Evolutionary conservation across 768 basidiomycete species (phyloP), one percentile per base, ranked within the genome.

Genomic region (Paxillus involutus): DNA sequence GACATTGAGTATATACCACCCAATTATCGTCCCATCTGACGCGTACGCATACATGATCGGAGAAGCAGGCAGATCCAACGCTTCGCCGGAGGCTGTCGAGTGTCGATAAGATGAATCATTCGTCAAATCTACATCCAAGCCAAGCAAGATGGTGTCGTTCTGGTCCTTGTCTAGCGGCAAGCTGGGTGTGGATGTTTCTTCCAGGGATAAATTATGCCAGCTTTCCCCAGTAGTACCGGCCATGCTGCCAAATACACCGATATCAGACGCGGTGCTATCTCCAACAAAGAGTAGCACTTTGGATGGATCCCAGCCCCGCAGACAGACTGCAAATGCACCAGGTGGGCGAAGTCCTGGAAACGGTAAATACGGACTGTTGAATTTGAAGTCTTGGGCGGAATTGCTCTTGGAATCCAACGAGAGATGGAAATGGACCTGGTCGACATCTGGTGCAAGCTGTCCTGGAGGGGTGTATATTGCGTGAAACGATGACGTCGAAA

Each of bases 11-110:
- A 88, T 63, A 64, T 84, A 75, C 89, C 90, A 93, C 4, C 77
- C 90, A 45, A 84, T 79, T 21, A 93, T 51, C 0, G 89, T 88
- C 17, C 90, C 90, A 62, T 93, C 90, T 50, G 84, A 89, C 11
- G 88, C 77, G 67, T 89, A 91, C 3, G 82, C 85, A 65, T 84
- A 91, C 69, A 91, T 71, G 51, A 90, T 75, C 0, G 90, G 90
- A 12, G 77, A 76, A 10, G 80, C 72, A 11, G 80, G 78, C 3
- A 77, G 56, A 12, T 75, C 74, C 6, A 72, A 61, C 13, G 65
- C 67, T 57, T 79, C 78, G 4, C 78, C 78, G 0, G 76, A 75
- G 14, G 73, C 62, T 11, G 69, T 71, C 11, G 71, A 72, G 49
- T 73, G 69, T 8, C 55, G 66, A 57, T 68, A 76, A 10, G 72